phyloP scores from a whole-genome alignment of 345 rosid genomes.

The Barbarea vulgaris region DNA sequence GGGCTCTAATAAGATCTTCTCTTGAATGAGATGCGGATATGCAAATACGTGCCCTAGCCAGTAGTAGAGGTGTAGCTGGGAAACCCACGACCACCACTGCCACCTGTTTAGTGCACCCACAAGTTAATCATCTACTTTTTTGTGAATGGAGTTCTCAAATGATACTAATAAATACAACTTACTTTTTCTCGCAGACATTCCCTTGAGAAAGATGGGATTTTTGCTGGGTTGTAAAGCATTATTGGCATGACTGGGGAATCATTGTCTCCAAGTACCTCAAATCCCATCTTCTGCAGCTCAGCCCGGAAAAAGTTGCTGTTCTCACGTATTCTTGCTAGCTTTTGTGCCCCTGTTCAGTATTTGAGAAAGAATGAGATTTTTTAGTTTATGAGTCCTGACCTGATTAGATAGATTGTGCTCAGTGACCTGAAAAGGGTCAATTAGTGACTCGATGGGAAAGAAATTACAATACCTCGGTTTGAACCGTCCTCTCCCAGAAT shows the following conservation, averaged over 20 bases:
- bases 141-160: background rate
- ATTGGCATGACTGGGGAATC: conserved; percentile 97
- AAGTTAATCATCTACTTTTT: background rate
- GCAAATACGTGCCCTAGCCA: conserved; percentile 83
- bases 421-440: background rate
- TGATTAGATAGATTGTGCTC: background rate
- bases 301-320: conserved; percentile 93
- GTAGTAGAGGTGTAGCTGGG: conserved; percentile 64
- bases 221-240: conserved; percentile 95
- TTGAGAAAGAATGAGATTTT: background rate
- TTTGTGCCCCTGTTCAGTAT: conserved; percentile 67
- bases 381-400: background rate
- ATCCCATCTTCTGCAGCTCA: conserved; percentile 92
- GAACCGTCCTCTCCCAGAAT: conserved; percentile 93
- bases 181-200: conserved; percentile 77
- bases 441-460: background rate
- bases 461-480: conserved; percentile 58
- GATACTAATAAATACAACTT: conserved; percentile 20
- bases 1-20: conserved; percentile 66
- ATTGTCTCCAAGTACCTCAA: conserved; percentile 93
- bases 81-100: conserved; percentile 62
- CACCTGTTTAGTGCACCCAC: conserved; percentile 33
- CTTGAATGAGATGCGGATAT: conserved; percentile 69
- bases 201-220: conserved; percentile 91
- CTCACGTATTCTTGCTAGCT: conserved; percentile 82